phyloP scores from a whole-genome alignment of 176 grass and related monocot species.

The Ananas comosus region DNA sequence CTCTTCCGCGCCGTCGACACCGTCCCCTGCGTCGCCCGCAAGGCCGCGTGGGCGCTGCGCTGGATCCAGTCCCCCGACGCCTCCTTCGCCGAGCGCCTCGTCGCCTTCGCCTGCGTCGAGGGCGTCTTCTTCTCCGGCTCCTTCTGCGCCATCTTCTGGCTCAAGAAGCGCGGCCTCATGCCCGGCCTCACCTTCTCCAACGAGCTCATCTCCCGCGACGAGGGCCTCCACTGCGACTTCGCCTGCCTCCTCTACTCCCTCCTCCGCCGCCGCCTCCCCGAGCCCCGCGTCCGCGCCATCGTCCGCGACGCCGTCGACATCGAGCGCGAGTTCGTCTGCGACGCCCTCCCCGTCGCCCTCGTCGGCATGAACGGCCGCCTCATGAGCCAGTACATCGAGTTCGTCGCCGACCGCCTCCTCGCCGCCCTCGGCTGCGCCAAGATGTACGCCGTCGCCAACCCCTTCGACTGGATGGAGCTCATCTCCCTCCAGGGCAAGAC shows the following conservation, averaged over 20 bases:
- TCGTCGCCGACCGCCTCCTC: conserved; percentile 70
- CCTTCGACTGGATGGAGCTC: conserved; percentile 84
- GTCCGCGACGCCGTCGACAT: conserved; percentile 67
- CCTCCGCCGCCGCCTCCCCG: conserved; percentile 42
- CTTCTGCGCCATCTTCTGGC: conserved; percentile 96
- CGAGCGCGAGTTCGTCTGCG: conserved; percentile 77
- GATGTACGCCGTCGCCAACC: conserved; percentile 57
- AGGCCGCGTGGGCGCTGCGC: conserved; percentile 74
- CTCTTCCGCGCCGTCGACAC: conserved; percentile 84
- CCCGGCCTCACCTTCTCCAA: conserved; percentile 95
- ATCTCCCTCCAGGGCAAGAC: conserved; percentile 83
- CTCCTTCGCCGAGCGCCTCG: conserved; percentile 67
- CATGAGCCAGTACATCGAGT: conserved; percentile 72
- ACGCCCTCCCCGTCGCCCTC: conserved; percentile 51
- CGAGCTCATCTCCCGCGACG: conserved; percentile 97
- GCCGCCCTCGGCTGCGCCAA: conserved; percentile 41
- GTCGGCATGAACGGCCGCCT: conserved; percentile 70
- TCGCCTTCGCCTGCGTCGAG: conserved; percentile 80
- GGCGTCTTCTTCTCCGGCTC: conserved; percentile 97
- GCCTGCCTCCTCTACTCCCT: conserved; percentile 79
- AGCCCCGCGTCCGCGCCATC: conserved; percentile 46
- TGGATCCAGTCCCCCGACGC: conserved; percentile 65
- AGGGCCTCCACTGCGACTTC: conserved; percentile 93
- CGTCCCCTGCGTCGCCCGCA: conserved; percentile 49
- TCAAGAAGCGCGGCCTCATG: conserved; percentile 92